A percentile compares a stretch with the other conserved stretches of the same genome.
Conservation (phyloP, 768 basidiomycete genomes). For the Pleurotus salmoneostramineus region DNA sequence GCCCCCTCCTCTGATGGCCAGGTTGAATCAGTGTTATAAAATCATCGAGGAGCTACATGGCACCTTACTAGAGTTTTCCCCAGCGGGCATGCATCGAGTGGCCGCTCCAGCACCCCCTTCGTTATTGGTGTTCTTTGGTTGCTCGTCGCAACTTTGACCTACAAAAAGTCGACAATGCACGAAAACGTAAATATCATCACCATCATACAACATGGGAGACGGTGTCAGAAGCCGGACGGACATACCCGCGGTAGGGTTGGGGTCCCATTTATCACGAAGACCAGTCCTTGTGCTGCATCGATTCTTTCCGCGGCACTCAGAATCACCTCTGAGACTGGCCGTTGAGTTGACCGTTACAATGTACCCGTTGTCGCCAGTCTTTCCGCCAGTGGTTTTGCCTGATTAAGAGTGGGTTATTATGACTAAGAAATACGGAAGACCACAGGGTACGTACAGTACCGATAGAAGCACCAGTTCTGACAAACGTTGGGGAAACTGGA, state of each 20-base stretch:
- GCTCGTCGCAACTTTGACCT: not conserved
- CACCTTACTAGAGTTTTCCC: not conserved
- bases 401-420: not conserved
- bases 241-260: not conserved
- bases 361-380: not conserved
- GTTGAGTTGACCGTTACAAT: not conserved
- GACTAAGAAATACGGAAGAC: not conserved
- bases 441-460: not conserved
- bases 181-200: not conserved
- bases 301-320: not conserved
- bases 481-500: not conserved
- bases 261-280: not conserved
- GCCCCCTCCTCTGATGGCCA: not conserved
- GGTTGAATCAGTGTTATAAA: not conserved
- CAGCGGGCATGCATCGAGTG: not conserved
- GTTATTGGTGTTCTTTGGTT: not conserved
- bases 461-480: not conserved
- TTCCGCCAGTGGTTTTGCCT: not conserved
- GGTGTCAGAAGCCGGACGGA: not conserved
- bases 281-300: not conserved
- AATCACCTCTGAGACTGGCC: not conserved
- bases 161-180: not conserved
- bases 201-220: not conserved
- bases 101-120: not conserved
- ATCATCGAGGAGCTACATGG: not conserved